A percentile compares a stretch with the other conserved stretches of the same genome.
These are phyloP conservation scores for Naganishia liquefaciens DNA, from an alignment of 1,284 basidiomycete species.

Conservation along the genomic window DNA sequence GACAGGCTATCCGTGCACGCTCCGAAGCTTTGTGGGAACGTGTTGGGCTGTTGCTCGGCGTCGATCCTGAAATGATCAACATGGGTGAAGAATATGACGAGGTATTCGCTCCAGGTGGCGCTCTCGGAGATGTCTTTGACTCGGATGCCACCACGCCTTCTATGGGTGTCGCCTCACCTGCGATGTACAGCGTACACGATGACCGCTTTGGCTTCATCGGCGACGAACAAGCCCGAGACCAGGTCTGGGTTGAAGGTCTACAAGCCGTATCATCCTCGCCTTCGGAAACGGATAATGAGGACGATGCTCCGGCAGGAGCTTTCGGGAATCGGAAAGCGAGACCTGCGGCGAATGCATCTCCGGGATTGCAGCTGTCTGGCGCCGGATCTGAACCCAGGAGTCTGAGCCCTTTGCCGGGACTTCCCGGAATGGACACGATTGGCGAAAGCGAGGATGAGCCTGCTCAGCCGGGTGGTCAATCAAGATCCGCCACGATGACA, in stretches of 20 bases:
- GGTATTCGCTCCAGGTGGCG: slow-evolving; percentile 44
- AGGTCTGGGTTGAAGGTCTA: slow-evolving; percentile 50
- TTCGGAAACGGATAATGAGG: slow-evolving; percentile 36
- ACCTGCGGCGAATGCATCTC: neutral
- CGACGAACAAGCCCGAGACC: slow-evolving; percentile 31
- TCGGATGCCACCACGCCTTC: slow-evolving; percentile 22
- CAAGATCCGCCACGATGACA: slow-evolving; percentile 2
- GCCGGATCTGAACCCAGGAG: neutral
- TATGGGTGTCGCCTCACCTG: slow-evolving; percentile 16
- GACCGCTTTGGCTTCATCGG: slow-evolving; percentile 27
- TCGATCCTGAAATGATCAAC: slow-evolving; percentile 50
- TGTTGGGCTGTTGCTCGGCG: slow-evolving; percentile 51
- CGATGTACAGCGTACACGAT: slow-evolving; percentile 13
- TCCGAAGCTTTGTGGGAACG: slow-evolving; percentile 51
- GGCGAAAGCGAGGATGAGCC: slow-evolving; percentile 41
- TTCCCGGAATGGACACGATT: slow-evolving; percentile 45
- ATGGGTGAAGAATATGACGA: slow-evolving; percentile 49
- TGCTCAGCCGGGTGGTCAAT: neutral
- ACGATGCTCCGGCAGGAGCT: neutral
- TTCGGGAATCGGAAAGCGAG: slow-evolving; percentile 10
- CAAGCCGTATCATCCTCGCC: slow-evolving; percentile 37
- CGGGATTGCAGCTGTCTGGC: slow-evolving; percentile 14
- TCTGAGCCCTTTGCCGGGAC: slow-evolving; percentile 41
- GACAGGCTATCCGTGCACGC: slow-evolving; percentile 44
- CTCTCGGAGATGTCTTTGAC: slow-evolving; percentile 41